Base-by-base conservation (phyloP, 495 filamentous ascomycete species). In the Apodospora peruviana region DNA sequence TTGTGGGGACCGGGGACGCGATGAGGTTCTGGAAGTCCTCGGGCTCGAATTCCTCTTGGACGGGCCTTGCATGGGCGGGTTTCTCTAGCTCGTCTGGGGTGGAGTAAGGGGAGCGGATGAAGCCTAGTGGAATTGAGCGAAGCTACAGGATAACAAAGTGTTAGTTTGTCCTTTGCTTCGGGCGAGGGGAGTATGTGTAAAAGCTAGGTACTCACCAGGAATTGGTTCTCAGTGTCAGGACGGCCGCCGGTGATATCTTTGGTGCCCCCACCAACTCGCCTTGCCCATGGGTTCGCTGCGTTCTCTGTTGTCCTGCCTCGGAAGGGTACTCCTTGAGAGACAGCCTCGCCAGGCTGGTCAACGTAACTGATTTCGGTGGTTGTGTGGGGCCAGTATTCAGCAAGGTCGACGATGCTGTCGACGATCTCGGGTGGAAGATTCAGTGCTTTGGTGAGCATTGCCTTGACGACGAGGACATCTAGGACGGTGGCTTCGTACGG, bases 351-450 rank as follows among this genome's bases (percentile, higher is more conserved):
- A 1, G 29, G 20, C 11, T 37, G 37, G 22, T 45, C 29, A 5
- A 44, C 38, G 45, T 48, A 67, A 25, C 57, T 47, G 11, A 62
- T 27, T 27, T 55, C 52, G 4, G 62, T 59, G 3, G 69, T 63
- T 0, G 73, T 70, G 45, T 76, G 73, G 0, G 78, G 76, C 86
- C 86, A 90, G 57, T 88, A 88, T 61, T 87, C 85, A 18, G 84
- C 85, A 34, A 67, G 61, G 56, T 88, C 85, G 44, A 87, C 56
- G 27, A 90, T 80, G 43, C 69, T 62, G 61, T 88, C 83, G n/a
- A 87, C 58, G 18, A 90, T 56, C 50, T 90, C 86, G 2, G 66
- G 51, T 0, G 86, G 86, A 0, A 88, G 61, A 1, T 58, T 49
- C 27, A 70, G 58, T 7, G 57, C 47, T 36, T 69, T 59, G 25